Evolutionary conservation across 306 rosid species (phyloP), one percentile per base, ranked within the genome.

Genomic region (Carpinus fangiana): DNA sequence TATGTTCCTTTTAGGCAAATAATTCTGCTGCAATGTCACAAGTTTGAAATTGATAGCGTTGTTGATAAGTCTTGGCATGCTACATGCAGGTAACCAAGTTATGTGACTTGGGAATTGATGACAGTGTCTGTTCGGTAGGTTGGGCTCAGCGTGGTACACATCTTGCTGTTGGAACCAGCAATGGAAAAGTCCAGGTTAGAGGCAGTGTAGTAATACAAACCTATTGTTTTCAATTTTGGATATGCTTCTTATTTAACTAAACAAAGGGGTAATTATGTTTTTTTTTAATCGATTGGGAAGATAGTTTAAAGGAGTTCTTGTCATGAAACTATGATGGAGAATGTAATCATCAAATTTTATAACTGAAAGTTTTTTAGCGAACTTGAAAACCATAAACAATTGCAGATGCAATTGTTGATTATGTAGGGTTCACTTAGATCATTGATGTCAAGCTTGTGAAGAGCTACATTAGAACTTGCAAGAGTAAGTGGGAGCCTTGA

Each of bases 71-170:
- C 48, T 82, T 83, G 79, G 59, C 56, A 38, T 87, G 76, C 10
- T 72, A 20, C 41, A 8, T 81, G 81, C 89, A 96, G 99, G 98
- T 96, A 77, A 96, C 98, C 80, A 96, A 93, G 82, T 87, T 96
- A 78, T 96, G 99, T 60, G 99, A 96, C 64, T 88, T 96, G 88
- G 99, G 99, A 74, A 84, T 77, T 41, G 98, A 96, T 28, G 99
- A 93, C n/a, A 89, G 86, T 57, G 97, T 93, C 61, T 96, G 99
- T 82, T 96, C 98, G 1, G 99, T 96, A 6, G 98, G 97, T 50
- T 96, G 99, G 99, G 99, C 98, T 78, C 98, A 93, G 78, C 94
- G 97, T 3, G 97, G 98, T 69, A 90, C 98, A 16, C 96, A 96
- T 83, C 97, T 96, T 81, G 93, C 98, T 66, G 99, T 96, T 76